These are phyloP conservation scores for Aspergillus olivimuriae DNA, from an alignment of 495 filamentous ascomycete genomes.

Conservation along the genomic window DNA sequence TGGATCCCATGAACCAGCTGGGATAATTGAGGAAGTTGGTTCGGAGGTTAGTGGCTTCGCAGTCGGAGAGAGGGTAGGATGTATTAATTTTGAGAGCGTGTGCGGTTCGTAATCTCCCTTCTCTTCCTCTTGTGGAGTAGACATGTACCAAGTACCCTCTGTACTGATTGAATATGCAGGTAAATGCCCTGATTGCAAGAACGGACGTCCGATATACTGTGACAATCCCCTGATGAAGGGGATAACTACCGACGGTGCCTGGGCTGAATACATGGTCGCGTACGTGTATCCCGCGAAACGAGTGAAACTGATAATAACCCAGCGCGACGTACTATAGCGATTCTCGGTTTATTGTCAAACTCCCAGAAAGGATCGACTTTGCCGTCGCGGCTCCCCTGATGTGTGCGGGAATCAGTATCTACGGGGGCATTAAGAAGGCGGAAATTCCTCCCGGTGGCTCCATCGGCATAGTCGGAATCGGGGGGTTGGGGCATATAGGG, in stretches of 20 bases:
- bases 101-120: conserved; percentile 5
- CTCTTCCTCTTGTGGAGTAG: too few relatives aligned
- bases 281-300: neutral
- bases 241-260: conserved; percentile 21
- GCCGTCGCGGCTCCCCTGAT: conserved; percentile 31
- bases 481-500: conserved; percentile 22
- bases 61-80: conserved; percentile 36
- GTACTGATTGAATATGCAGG: too few relatives aligned
- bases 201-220: conserved; percentile 9
- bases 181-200: conserved; percentile 8
- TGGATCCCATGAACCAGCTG: conserved; percentile 53
- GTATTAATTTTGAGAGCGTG: conserved; percentile 13
- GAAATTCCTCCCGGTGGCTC: conserved; percentile 6
- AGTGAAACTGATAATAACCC: neutral
- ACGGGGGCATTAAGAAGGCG: conserved; percentile 8
- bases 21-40: conserved; percentile 47
- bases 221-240: conserved; percentile 11
- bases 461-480: conserved; percentile 19
- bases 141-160: too few relatives aligned
- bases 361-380: conserved; percentile 26
- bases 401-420: conserved; percentile 32
- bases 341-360: conserved; percentile 17
- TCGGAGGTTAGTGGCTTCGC: conserved; percentile 34
- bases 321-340: conserved; percentile 12
- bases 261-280: conserved; percentile 26